Base-by-base conservation (phyloP, 495 filamentous ascomycete genomes). In the Niebla homalea region DNA sequence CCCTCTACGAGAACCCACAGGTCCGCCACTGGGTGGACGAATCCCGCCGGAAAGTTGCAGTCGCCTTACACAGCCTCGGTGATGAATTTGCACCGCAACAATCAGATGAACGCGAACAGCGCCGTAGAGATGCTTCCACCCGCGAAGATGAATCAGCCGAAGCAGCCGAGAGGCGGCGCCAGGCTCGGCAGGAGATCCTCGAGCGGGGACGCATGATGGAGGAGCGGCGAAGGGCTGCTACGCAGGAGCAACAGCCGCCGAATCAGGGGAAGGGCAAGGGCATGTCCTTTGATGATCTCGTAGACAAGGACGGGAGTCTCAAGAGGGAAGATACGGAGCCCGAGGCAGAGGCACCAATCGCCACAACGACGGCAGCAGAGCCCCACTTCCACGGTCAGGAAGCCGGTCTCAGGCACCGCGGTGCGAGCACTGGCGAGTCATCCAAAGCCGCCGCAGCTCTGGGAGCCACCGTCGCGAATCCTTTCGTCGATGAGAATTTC, bases 1-100 rank as follows among this genome's bases (percentile, higher is more conserved):
- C 87, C 36, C 73, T 90, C 49, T 94, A 94, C 65, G 85, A 92
- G 61, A 85, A 78, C 19, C 86, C 85, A 12, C 81, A 90, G 64
- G 72, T 92, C 41, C 79, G 83, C 58, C 76, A 81, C 67, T 83
- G 83, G 70, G 74, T 88, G 45, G 75, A 84, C 50, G 78, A 80
- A 54, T 79, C 84, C 43, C 82, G 87, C 43, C 79, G 86, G 29
- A 85, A 84, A 57, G 79, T 92, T 51, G 85, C 85, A 35, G 63
- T 87, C 51, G 85, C 85, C 15, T 66, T 94, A 22, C 83, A 89
- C 59, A 75, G 75, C 37, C 74, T 90, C 1, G 86, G 84, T 46
- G 86, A 90, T 60, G 84, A 80, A 50, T 73, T 89, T 48, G 76
- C 80, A 50, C 81, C 85, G 19, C 46, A 36, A 25, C 49, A 50